Evolutionary conservation across 371 early-diverging fungal species (phyloP), one percentile per base, ranked within the genome.

Genomic region (Basidiobolus meristosporus): DNA sequence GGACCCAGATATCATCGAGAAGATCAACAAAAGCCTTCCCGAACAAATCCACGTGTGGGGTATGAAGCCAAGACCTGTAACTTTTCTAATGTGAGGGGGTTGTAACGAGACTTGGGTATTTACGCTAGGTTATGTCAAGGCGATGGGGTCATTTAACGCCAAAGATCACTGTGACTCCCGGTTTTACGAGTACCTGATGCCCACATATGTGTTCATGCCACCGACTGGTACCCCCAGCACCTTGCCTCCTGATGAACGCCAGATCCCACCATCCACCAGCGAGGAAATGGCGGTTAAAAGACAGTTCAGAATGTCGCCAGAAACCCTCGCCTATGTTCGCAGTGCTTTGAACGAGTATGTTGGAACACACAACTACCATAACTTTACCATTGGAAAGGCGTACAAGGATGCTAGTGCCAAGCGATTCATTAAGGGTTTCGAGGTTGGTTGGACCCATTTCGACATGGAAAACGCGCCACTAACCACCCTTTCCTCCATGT

Each of bases 131-230:
- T 81, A 70, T 40, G 68, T 81, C 5, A 68, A 71, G 12, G 71
- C 74, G 0, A 62, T 77, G 34, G 69, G 76, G 31, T 68, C 73
- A 3, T 99, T 98, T 62, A 74, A 93, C 45, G 77, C 97, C 19
- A 93, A 93, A 56, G 80, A 73, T 31, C 59, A 68, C 21, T 95
- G 97, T 51, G 86, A 90, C 46, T 78, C 86, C 0, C 72, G 99
- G 11, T 69, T 88, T 10, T 99, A 99, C 58, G 97, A 98, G 59
- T 99, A 99, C 55, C 59, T 93, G 15, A 46, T 99, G 38, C 99
- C 99, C 0, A 90, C 91, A 0, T 92, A 85, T 53, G 68, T 87
- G 19, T 60, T 93, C 23, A 46, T 65, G 40, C 61, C 61, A 28
- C 58, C 61, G 16, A 42, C 56, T 9, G 36, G 45, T 2, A 15